Evolutionary conservation across 108 stramenopile species (phyloP).

Genomic region (Cyclotella cryptica): DNA sequence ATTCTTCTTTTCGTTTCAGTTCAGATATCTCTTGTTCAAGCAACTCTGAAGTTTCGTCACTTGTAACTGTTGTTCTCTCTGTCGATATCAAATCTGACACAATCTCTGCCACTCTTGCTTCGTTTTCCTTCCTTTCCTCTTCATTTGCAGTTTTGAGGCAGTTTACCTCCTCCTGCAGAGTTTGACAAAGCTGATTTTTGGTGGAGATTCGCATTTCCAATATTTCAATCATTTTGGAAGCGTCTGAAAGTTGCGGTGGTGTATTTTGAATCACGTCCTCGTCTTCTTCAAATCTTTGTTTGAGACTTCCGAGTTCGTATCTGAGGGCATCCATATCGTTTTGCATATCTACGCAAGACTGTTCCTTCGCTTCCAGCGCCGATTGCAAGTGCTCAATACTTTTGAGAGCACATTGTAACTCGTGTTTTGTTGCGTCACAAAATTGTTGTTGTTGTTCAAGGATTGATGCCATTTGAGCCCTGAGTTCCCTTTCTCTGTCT

Average conservation of each 20-base stretch:
- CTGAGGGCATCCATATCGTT: not conserved
- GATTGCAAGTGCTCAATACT: slow-evolving; percentile 8
- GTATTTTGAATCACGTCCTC: slow-evolving; percentile 5
- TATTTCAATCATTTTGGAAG: slow-evolving; percentile 9
- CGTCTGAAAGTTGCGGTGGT: not conserved
- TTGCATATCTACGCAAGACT: not conserved
- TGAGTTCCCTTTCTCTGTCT: slow-evolving; percentile 5
- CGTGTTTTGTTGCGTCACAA: slow-evolving; percentile 21
- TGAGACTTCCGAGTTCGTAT: not conserved
- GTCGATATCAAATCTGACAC: slow-evolving; percentile 11
- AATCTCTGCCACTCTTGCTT: slow-evolving; percentile 5
- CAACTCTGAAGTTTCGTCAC: not conserved
- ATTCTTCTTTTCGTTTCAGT: slow-evolving; percentile 28
- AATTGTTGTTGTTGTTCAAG: slow-evolving; percentile 16
- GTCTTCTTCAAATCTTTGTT: slow-evolving; percentile 8
- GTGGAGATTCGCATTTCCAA: slow-evolving; percentile 8
- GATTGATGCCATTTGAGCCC: slow-evolving; percentile 15
- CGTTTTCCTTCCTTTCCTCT: not conserved
- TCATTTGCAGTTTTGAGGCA: not conserved
- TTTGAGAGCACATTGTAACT: slow-evolving; percentile 3
- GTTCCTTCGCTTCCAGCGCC: not conserved
- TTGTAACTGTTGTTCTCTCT: not conserved
- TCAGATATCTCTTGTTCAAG: slow-evolving; percentile 16
- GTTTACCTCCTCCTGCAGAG: slow-evolving; percentile 24
- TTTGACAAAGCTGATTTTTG: slow-evolving; percentile 9